Conservation (phyloP, 768 basidiomycete species). For the Suillus bovinus region DNA sequence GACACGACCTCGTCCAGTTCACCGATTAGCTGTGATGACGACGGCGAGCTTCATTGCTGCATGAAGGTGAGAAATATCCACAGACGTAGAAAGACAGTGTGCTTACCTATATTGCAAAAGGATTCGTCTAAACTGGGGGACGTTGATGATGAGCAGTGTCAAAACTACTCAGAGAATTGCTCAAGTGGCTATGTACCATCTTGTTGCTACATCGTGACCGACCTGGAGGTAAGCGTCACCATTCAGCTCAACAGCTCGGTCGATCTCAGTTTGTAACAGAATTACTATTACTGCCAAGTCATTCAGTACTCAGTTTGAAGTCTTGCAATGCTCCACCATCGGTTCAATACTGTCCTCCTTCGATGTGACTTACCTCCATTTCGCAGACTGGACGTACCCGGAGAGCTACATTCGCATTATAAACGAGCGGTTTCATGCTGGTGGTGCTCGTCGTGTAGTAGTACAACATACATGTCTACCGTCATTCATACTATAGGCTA, state of each 20-base stretch:
- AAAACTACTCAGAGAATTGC: neutral
- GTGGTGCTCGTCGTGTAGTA: too few species aligned
- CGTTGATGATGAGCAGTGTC: neutral
- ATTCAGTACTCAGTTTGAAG: too few species aligned
- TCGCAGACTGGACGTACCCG: too few species aligned
- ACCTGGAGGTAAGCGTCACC: neutral
- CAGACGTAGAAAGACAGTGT: neutral
- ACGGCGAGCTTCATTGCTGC: neutral
- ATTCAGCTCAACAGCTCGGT: neutral
- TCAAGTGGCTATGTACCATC: neutral
- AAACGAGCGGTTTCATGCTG: too few species aligned
- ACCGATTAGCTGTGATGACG: neutral
- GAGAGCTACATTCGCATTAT: too few species aligned
- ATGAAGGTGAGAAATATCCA: neutral
- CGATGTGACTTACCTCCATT: too few species aligned
- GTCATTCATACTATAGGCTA: too few species aligned
- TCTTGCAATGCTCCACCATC: too few species aligned
- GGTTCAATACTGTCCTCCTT: too few species aligned
- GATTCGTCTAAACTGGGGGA: neutral
- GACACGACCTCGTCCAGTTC: neutral
- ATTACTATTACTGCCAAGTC: neutral
- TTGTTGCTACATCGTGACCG: neutral
- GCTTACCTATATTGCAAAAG: neutral
- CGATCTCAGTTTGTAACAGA: neutral
- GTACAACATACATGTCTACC: too few species aligned